Conservation (phyloP, 306 rosid genomes). For the Fragaria ananassa region DNA sequence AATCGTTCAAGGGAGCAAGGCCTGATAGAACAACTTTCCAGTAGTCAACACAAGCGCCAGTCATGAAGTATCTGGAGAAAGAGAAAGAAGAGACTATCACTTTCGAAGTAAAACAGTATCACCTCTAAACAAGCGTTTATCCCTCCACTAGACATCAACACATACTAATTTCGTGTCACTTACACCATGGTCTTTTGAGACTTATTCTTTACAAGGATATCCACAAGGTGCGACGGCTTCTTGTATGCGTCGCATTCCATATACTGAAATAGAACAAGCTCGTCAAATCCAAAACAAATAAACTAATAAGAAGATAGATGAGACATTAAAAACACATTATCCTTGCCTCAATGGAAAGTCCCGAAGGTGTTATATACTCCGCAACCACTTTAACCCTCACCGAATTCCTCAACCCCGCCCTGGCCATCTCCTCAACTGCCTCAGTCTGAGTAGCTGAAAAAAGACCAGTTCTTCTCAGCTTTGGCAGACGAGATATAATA, state of each 20-base stretch:
- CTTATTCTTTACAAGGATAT: conserved; percentile 63
- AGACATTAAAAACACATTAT: not conserved
- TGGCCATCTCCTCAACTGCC: conserved; percentile 85
- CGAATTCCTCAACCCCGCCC: conserved; percentile 90
- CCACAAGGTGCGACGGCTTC: conserved; percentile 85
- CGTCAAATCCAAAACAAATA: conserved; percentile 24
- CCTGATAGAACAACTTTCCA: conserved; percentile 87
- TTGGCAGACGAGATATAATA: conserved; percentile 66
- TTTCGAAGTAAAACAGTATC: conserved; percentile 4
- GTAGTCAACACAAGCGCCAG: conserved; percentile 91
- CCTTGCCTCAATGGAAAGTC: conserved; percentile 68
- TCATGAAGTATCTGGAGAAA: conserved; percentile 81
- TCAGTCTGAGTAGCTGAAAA: conserved; percentile 94
- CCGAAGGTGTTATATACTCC: conserved; percentile 70
- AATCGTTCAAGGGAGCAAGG: conserved; percentile 57
- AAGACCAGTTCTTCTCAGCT: conserved; percentile 92
- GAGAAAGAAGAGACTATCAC: conserved; percentile 10
- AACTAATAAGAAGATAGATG: conserved; percentile 7
- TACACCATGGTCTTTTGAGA: conserved; percentile 68
- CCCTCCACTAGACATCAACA: not conserved
- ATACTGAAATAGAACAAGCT: conserved; percentile 45
- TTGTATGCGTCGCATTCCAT: conserved; percentile 80
- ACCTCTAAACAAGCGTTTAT: not conserved
- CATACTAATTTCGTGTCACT: conserved; percentile 29
- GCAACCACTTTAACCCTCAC: conserved; percentile 79